phyloP scores from a whole-genome alignment of 768 basidiomycete species.

The Lentinula aciculospora region DNA sequence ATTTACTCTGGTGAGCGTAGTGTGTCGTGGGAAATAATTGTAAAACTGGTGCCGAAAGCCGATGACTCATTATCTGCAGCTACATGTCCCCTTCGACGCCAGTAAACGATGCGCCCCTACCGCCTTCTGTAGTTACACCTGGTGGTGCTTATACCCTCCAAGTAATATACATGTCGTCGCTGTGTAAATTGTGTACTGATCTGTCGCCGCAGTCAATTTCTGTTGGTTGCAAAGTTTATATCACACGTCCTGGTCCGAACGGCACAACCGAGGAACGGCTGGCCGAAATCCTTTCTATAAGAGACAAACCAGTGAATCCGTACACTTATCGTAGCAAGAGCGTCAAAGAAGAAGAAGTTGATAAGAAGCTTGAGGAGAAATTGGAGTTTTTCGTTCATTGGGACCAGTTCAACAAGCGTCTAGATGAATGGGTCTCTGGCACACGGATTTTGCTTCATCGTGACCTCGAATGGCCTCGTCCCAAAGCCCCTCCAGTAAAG shows the following conservation, averaged over 20 bases:
- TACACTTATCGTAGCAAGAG: slow-evolving; percentile 45
- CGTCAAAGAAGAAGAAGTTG: slow-evolving; percentile 36
- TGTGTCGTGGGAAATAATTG: neutral
- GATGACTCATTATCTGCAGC: neutral
- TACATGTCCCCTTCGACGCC: slow-evolving; percentile 28
- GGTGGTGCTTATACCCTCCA: slow-evolving; percentile 76
- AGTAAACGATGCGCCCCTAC: slow-evolving; percentile 27
- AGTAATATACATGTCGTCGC: slow-evolving; percentile 35
- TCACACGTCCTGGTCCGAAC: slow-evolving; percentile 62
- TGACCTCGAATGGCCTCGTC: slow-evolving; percentile 95
- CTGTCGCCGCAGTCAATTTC: slow-evolving; percentile 59
- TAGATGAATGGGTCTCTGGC: slow-evolving; percentile 95
- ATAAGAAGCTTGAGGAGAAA: slow-evolving; percentile 62
- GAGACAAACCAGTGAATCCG: slow-evolving; percentile 71
- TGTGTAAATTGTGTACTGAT: slow-evolving; percentile 19
- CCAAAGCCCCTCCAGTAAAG: slow-evolving; percentile 60
- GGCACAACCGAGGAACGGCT: slow-evolving; percentile 83
- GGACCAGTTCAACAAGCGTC: slow-evolving; percentile 98
- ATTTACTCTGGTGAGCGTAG: too few species aligned
- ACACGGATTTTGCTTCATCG: slow-evolving; percentile 77
- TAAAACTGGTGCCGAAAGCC: neutral
- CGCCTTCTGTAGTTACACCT: slow-evolving; percentile 62
- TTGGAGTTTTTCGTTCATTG: slow-evolving; percentile 98
- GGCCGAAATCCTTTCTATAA: slow-evolving; percentile 93
- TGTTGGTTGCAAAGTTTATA: slow-evolving; percentile 95